Conservation (phyloP, 2,329 filamentous ascomycete genomes). For the Talaromyces piceae region DNA sequence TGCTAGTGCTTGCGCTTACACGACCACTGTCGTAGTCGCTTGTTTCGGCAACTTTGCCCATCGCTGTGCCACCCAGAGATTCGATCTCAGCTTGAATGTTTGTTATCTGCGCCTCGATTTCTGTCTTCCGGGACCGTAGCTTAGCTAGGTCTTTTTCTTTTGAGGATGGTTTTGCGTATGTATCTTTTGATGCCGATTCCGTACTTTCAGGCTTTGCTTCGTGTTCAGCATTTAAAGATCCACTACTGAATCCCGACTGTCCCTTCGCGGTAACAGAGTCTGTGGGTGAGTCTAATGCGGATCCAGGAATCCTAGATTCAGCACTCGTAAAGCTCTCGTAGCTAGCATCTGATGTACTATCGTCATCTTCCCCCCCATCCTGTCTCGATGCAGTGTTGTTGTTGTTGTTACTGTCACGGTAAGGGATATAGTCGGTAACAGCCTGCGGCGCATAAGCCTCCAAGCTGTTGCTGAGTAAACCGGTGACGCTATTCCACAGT, state of each 20-base stretch:
- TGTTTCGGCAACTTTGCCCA: conserved; percentile 3
- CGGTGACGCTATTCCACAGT: conserved; percentile 30
- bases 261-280: background rate
- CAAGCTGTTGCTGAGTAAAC: conserved; percentile 31
- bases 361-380: conserved; percentile 11
- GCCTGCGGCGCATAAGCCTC: conserved; percentile 46
- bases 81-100: conserved; percentile 28
- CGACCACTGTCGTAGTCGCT: conserved; percentile 9
- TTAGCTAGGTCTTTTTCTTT: conserved; percentile 40
- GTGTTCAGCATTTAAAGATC: background rate
- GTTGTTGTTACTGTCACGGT: conserved; percentile 10
- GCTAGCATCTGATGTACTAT: conserved; percentile 18
- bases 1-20: conserved; percentile 5
- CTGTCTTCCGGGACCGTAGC: conserved; percentile 32
- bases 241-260: background rate
- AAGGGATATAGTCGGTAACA: conserved; percentile 43
- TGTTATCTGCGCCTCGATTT: conserved; percentile 32
- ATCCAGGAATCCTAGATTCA: conserved; percentile 16
- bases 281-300: background rate
- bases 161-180: conserved; percentile 25
- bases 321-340: conserved; percentile 22
- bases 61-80: conserved; percentile 16
- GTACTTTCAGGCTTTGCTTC: background rate
- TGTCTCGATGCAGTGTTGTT: background rate
- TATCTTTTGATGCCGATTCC: conserved; percentile 1